Conservation (phyloP, 306 rosid genomes). For the Luffa acutangula region DNA sequence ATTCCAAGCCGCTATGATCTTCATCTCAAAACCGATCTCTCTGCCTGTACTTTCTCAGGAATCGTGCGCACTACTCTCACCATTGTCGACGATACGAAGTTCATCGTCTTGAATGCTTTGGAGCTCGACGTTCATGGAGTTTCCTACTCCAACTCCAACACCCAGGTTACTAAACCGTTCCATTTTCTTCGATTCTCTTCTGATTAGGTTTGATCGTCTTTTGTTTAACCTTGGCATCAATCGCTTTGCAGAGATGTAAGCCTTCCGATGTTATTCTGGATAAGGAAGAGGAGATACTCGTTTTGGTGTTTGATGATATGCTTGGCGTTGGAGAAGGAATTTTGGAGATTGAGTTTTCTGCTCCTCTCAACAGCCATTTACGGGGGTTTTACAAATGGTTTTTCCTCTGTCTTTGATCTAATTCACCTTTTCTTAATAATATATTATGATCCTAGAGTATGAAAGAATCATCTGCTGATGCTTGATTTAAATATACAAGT, state of each 20-base stretch:
- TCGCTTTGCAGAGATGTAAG: slow-evolving; percentile 16
- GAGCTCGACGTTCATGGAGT: slow-evolving; percentile 36
- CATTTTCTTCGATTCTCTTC: neutral
- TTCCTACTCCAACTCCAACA: slow-evolving; percentile 26
- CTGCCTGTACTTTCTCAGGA: slow-evolving; percentile 38
- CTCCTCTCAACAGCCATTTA: slow-evolving; percentile 42
- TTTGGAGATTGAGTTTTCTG: slow-evolving; percentile 45
- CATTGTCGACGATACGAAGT: slow-evolving; percentile 25
- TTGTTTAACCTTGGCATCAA: neutral
- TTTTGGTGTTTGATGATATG: slow-evolving; percentile 39
- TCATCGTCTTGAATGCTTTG: slow-evolving; percentile 41
- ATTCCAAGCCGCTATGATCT: slow-evolving; percentile 41
- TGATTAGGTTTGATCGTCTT: neutral
- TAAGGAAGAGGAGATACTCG: slow-evolving; percentile 41
- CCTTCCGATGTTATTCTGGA: slow-evolving; percentile 41
- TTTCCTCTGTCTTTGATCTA: neutral
- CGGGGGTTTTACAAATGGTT: slow-evolving; percentile 47
- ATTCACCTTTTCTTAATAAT: neutral
- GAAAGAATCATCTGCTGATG: neutral
- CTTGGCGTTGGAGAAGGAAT: slow-evolving; percentile 43
- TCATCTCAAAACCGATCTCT: slow-evolving; percentile 41
- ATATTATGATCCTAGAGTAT: neutral
- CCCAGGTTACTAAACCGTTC: slow-evolving; percentile 22
- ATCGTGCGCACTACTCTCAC: slow-evolving; percentile 21
- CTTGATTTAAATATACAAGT: neutral